Evolutionary conservation across 1,139 yeast genomes (phyloP), one percentile per base, ranked within the genome.

Genomic region (Candida mesenterica): DNA sequence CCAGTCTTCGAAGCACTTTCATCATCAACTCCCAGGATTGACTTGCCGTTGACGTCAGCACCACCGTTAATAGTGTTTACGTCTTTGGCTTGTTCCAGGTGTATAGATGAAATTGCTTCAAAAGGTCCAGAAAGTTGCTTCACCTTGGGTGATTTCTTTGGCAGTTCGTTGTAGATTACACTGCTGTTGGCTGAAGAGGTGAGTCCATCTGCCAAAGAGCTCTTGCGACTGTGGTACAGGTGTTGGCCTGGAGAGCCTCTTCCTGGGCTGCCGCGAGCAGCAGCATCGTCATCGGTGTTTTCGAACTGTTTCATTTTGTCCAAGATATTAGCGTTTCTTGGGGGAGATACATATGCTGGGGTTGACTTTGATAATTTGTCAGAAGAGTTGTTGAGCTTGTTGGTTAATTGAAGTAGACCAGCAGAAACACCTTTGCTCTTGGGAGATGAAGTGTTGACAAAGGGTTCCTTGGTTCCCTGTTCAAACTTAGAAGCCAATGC

Each of bases 261-360:
- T 5, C 8, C n/a, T 24, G 26, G 14, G 14, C 15, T 15, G 10
- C 28, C 28, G 6, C 22, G 6, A 19, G 6, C 8, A 6, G 6
- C 8, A 6, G 6, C 9, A 6, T 19, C 22, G 19, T 40, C 43
- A 5, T 41, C 34, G 9, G 67, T 57, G 36, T 56, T 55, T 42
- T 68, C 73, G 44, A 65, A 68, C 35, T 65, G 64, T 40, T 55
- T 64, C 6, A 68, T 68, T 42, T 61, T 62, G 38, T 68, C 73
- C 37, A 66, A 53, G 12, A 68, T 63, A 38, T n/a, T n/a, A n/a
- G 54, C 56, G 19, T 45, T 42, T 32, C 45, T 47, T 27, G 43
- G 53, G 6, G 49, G 42, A 12, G 57, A 45, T 2, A 53, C 41
- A 13, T 37, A 37, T n/a, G 37, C 30, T 12, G 49, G 45, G 4